These are phyloP conservation scores for Boletus reticuloceps DNA, from an alignment of 768 basidiomycete species.

Conservation along the genomic window DNA sequence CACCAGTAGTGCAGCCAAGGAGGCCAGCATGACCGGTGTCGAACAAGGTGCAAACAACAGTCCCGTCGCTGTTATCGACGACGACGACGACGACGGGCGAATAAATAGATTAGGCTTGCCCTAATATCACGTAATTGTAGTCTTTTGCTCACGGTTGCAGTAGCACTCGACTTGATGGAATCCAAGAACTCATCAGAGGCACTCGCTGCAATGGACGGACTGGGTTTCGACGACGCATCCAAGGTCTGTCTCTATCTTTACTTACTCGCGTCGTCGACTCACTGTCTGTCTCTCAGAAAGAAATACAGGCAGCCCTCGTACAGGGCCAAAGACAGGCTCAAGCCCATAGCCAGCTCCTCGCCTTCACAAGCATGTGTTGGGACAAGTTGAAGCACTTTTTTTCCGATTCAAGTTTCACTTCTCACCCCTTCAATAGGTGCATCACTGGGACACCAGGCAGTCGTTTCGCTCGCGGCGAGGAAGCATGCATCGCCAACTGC, in stretches of 20 bases:
- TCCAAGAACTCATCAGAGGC: slow-evolving; percentile 25
- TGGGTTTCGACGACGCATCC: slow-evolving; percentile 69
- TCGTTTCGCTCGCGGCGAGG: slow-evolving; percentile 76
- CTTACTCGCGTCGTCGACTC: slow-evolving; percentile 2
- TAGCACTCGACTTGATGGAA: slow-evolving; percentile 12
- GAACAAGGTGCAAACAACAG: not conserved
- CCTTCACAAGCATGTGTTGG: slow-evolving; percentile 84
- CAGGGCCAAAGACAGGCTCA: slow-evolving; percentile 80
- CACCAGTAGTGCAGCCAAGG: not conserved
- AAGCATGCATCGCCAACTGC: slow-evolving; percentile 82
- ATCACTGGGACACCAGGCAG: slow-evolving; percentile 76
- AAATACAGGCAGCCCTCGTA: slow-evolving; percentile 76
- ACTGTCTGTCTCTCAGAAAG: slow-evolving; percentile 53
- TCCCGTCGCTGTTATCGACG: slow-evolving; percentile 9
- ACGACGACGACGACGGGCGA: slow-evolving; percentile 9
- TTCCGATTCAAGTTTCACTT: not conserved
- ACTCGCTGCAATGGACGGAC: slow-evolving; percentile 37
- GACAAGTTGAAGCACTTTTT: slow-evolving; percentile 65
- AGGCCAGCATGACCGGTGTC: not conserved
- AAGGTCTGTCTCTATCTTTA: slow-evolving; percentile 45
- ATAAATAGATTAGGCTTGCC: not conserved
- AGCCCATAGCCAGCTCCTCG: slow-evolving; percentile 71
- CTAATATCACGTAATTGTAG: slow-evolving; percentile 23
- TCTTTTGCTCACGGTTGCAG: slow-evolving; percentile 24
- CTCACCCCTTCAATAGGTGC: slow-evolving; percentile 52